Conservation (phyloP, 805 yeast species). For the Teunomyces lycoperdinae region DNA sequence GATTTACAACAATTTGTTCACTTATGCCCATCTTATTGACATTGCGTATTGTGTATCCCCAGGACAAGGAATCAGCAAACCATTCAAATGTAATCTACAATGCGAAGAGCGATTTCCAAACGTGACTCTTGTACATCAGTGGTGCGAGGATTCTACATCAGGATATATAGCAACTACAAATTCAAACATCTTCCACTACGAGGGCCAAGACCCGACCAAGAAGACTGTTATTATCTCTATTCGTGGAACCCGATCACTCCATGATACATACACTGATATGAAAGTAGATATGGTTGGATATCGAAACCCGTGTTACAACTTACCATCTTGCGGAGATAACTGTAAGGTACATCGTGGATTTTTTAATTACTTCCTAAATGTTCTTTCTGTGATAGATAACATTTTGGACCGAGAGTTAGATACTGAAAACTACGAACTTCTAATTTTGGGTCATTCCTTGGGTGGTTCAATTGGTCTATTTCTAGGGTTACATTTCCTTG, state of each 20-base stretch:
- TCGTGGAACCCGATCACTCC: slow-evolving; percentile 43
- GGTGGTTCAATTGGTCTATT: slow-evolving; percentile 43
- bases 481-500: slow-evolving; percentile 34
- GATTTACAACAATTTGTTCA: slow-evolving; percentile 27
- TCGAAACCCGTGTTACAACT: slow-evolving; percentile 16
- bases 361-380: slow-evolving; percentile 25
- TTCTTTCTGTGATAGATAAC: slow-evolving; percentile 23
- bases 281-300: slow-evolving; percentile 34
- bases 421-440: slow-evolving; percentile 12
- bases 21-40: slow-evolving; percentile 42
- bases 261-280: slow-evolving; percentile 39
- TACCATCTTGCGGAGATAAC: slow-evolving; percentile 26
- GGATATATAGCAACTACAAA: slow-evolving; percentile 39
- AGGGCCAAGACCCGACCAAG: slow-evolving; percentile 12
- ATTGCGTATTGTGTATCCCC: slow-evolving; percentile 42
- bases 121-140: slow-evolving; percentile 36
- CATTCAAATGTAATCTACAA: slow-evolving; percentile 37
- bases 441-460: slow-evolving; percentile 28
- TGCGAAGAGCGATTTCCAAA: slow-evolving; percentile 37
- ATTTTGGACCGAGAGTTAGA: slow-evolving; percentile 16
- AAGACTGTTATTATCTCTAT: slow-evolving; percentile 33
- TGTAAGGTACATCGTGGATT: slow-evolving; percentile 40
- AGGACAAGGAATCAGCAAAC: slow-evolving; percentile 26
- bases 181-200: slow-evolving; percentile 21
- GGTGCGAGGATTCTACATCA: slow-evolving; percentile 38